Conservation (phyloP, 1,139 yeast genomes). For the Candida sp. region DNA sequence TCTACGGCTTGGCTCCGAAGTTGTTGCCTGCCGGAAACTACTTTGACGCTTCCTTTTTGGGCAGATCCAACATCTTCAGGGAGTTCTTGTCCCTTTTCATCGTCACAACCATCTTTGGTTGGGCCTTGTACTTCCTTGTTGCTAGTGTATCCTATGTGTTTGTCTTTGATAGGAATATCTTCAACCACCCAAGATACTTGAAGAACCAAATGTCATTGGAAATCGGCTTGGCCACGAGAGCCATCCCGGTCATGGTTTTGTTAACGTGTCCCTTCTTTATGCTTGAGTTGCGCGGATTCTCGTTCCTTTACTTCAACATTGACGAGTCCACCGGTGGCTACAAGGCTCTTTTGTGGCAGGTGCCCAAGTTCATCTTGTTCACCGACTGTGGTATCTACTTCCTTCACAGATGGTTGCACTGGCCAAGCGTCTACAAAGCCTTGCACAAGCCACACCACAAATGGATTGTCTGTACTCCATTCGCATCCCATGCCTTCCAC, state of each 20-base stretch:
- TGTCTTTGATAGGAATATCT: slow-evolving; percentile 85
- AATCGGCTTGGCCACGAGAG: slow-evolving; percentile 72
- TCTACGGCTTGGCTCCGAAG: slow-evolving; percentile 41
- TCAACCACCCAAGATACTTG: slow-evolving; percentile 95
- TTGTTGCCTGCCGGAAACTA: slow-evolving; percentile 50
- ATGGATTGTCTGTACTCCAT: slow-evolving; percentile 99
- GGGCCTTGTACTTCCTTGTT: slow-evolving; percentile 74
- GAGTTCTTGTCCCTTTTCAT: slow-evolving; percentile 69
- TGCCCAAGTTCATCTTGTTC: slow-evolving; percentile 82
- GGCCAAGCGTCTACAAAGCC: slow-evolving; percentile 84
- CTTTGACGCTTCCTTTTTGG: slow-evolving; percentile 64
- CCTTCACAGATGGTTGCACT: slow-evolving; percentile 91
- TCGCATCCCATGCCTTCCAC: slow-evolving; percentile 98
- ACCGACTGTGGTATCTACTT: slow-evolving; percentile 93
- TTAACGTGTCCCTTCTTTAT: slow-evolving; percentile 92
- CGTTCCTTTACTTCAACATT: slow-evolving; percentile 72
- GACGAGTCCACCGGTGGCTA: slow-evolving; percentile 72
- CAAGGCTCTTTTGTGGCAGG: slow-evolving; percentile 64
- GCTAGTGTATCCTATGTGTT: slow-evolving; percentile 77
- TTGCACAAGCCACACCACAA: slow-evolving; percentile 99
- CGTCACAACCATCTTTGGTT: slow-evolving; percentile 84
- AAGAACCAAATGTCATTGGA: slow-evolving; percentile 91
- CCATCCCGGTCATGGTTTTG: slow-evolving; percentile 89
- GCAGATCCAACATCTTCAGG: slow-evolving; percentile 75
- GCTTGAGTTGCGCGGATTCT: slow-evolving; percentile 81